Evolutionary conservation across 2,329 filamentous ascomycete species (phyloP).

Genomic region (Cytospora schulzeri): DNA sequence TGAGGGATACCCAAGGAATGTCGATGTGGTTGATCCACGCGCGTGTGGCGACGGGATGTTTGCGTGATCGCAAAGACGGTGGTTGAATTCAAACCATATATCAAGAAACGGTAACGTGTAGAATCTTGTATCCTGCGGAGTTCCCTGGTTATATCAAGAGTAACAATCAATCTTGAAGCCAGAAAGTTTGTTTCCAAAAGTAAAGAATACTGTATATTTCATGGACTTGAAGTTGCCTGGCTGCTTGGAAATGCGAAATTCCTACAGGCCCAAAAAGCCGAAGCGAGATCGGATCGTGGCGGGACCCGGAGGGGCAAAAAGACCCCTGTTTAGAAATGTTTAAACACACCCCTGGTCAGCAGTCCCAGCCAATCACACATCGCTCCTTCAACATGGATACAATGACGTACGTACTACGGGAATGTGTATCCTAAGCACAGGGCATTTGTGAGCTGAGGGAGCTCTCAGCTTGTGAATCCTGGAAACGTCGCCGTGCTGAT

Average conservation of each 20-base stretch:
- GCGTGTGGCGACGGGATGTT: conserved; percentile 13
- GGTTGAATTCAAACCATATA: conserved; percentile 6
- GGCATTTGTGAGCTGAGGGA: not conserved
- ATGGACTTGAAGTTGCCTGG: not conserved
- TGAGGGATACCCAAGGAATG: not conserved
- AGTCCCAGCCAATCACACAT: conserved; percentile 1
- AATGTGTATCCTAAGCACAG: not conserved
- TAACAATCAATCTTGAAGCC: not conserved
- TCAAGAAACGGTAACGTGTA: not conserved
- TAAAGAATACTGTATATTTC: conserved; percentile 1
- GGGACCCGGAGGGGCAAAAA: conserved; percentile 14
- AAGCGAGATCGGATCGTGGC: conserved; percentile 27
- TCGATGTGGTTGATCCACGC: not conserved
- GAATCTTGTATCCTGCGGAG: not conserved
- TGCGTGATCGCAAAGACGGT: not conserved
- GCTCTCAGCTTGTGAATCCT: not conserved
- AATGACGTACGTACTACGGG: not conserved
- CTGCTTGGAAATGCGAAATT: conserved; percentile 28
- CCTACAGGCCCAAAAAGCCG: conserved; percentile 17
- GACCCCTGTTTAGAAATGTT: not conserved
- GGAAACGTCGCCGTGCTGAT: not conserved
- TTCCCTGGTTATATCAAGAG: not conserved
- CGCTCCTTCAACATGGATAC: not conserved
- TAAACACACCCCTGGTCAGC: not conserved
- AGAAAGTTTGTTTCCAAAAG: not conserved